Base-by-base conservation (phyloP, 768 basidiomycete species). In the Neoboletus brunneissimus region DNA sequence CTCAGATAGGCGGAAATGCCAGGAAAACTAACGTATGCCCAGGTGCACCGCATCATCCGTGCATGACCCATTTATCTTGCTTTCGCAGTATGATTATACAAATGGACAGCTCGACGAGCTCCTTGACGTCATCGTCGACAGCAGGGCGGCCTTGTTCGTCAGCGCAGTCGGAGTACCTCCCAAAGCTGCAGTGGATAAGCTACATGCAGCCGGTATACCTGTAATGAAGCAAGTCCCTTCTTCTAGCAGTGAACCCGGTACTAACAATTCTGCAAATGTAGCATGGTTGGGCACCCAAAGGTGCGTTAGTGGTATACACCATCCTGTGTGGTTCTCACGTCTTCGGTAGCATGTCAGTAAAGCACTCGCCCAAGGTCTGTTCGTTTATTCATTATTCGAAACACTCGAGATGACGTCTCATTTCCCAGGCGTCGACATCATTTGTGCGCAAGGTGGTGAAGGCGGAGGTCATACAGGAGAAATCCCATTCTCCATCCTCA, bases 401-500 rank as follows among this genome's bases (percentile, higher is more conserved):
- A 38, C 43, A 31, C 42, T 43, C 50, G 7, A 44, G 34, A 20
- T 46, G 31, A 44, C 18, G 7, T 11, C 25, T 31, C 12, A 1
- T 45, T 18, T 55, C 22, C 7, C 62, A 80, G 90, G 91, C n/a
- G 90, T 93, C 16, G 92, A 95, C 63, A 83, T 94, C 57, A 92
- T 95, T 46, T 91, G 92, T 66, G 91, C 89, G 1, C 91, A 91
- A 69, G 89, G 88, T 34, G 90, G 89, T 18, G 91, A 93, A 72
- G 92, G 91, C 20, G 91, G 92, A 27, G 92, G 91, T 13, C 92
- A 94, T 73, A 93, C 92, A 1, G 90, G 93, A 40, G 87, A 91
- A 52, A 89, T 81, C 12, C 80, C 89, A 1, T 89, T 89, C 68
- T 89, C 88, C 12, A 81, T 94, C 59, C 81, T 94, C 31, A 88